Conservation (phyloP, 805 yeast species). For the Yamadazyma akitaensis region DNA sequence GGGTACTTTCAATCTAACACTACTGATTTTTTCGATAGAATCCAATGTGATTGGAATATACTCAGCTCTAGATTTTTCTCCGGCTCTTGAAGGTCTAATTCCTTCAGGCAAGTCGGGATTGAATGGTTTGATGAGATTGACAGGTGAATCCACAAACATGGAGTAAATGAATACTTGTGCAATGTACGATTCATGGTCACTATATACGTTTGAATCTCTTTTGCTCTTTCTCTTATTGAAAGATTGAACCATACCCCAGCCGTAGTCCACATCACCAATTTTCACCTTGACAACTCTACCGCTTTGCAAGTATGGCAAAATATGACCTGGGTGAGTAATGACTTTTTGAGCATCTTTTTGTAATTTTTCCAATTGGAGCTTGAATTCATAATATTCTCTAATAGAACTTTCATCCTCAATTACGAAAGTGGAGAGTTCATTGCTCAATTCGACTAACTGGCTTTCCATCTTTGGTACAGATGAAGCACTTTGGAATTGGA, state of each 20-base stretch:
- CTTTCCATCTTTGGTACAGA: constrained; percentile 83
- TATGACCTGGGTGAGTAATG: constrained; percentile 87
- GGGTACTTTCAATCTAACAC: constrained; percentile 78
- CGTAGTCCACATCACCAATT: constrained; percentile 66
- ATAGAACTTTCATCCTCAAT: constrained; percentile 75
- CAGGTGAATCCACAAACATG: constrained; percentile 81
- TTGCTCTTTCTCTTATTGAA: constrained; percentile 68
- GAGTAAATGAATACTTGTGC: constrained; percentile 79
- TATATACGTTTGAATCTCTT: constrained; percentile 55
- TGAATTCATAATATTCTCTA: constrained; percentile 78
- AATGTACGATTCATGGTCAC: constrained; percentile 87
- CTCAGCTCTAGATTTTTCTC: constrained; percentile 70
- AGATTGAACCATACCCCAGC: constrained; percentile 92
- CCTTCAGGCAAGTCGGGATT: constrained; percentile 84
- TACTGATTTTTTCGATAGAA: constrained; percentile 72
- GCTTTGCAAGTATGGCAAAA: constrained; percentile 77
- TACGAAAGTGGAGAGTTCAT: constrained; percentile 44
- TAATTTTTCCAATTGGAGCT: constrained; percentile 67
- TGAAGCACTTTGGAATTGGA: constrained; percentile 90
- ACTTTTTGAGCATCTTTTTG: constrained; percentile 75
- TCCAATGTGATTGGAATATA: constrained; percentile 81
- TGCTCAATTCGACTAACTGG: constrained; percentile 53
- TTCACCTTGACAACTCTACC: constrained; percentile 79
- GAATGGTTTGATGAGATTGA: constrained; percentile 70
- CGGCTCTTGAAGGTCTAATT: constrained; percentile 74